Evolutionary conservation across 2,329 filamentous ascomycete species (phyloP).

Genomic region (Rhytidhysteron rufulum): DNA sequence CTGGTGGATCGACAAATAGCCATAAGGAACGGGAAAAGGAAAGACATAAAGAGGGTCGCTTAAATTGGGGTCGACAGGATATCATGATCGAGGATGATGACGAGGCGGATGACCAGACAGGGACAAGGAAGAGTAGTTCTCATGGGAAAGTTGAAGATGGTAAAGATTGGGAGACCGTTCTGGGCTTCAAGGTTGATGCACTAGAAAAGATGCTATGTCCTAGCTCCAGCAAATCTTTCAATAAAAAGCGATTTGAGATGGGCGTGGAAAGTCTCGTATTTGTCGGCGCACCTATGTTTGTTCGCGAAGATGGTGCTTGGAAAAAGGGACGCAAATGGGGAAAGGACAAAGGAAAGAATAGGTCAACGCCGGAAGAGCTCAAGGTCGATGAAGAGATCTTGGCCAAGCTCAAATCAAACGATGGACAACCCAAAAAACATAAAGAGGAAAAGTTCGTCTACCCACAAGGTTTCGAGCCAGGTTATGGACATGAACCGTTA

Average conservation of each 20-base stretch:
- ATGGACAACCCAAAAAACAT: conserved; percentile 17
- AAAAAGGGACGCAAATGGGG: conserved; percentile 28
- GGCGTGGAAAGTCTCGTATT: conserved; percentile 38
- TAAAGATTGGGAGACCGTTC: conserved; percentile 36
- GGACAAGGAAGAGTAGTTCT: conserved; percentile 9
- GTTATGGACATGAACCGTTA: conserved; percentile 35
- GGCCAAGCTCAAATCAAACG: conserved; percentile 10
- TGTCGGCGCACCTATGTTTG: conserved; percentile 40
- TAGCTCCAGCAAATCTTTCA: conserved; percentile 28
- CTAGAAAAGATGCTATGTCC: conserved; percentile 39
- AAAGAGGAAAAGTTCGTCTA: conserved; percentile 25
- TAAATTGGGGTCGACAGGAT: conserved; percentile 32
- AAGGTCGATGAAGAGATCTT: conserved; percentile 12
- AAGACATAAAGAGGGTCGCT: conserved; percentile 18
- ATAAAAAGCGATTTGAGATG: conserved; percentile 38
- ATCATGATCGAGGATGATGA: conserved; percentile 33
- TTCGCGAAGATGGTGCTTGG: conserved; percentile 38
- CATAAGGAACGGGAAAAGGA: conserved; percentile 22
- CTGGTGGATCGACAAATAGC: conserved; percentile 9
- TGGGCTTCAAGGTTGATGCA: conserved; percentile 38
- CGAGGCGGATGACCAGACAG: conserved; percentile 8
- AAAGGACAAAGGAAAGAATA: conserved; percentile 25
- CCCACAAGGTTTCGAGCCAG: conserved; percentile 35
- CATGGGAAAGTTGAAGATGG: conserved; percentile 14
- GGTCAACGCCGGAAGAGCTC: conserved; percentile 17